Conservation (phyloP, 768 basidiomycete species). For the Pleurotus eryngii region DNA sequence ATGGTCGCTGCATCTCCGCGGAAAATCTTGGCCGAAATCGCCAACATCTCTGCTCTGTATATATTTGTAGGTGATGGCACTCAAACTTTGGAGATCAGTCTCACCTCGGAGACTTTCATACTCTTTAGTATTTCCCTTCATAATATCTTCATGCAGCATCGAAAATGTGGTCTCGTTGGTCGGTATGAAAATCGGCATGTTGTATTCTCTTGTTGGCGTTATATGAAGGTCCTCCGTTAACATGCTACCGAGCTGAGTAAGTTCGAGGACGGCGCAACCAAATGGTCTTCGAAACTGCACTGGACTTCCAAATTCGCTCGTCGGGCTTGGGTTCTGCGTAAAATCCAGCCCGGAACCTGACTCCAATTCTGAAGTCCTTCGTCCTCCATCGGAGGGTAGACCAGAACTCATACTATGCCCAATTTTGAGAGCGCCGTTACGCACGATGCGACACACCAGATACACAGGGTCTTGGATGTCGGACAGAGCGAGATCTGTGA, state of each 20-base stretch:
- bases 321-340: constrained; percentile 12
- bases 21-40: constrained; percentile 82
- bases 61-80: constrained; percentile 4
- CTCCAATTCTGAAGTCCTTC: constrained; percentile 54
- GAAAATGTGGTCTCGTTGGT: constrained; percentile 83
- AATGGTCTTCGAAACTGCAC: constrained; percentile 79
- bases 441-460: constrained; percentile 86
- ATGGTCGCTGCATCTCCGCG: constrained; percentile 77
- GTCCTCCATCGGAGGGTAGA: constrained; percentile 34
- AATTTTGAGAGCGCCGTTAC: constrained; percentile 84
- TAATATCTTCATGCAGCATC: constrained; percentile 94
- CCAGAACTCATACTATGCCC: constrained; percentile 51
- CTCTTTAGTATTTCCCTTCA: constrained; percentile 72
- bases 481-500: constrained; percentile 81
- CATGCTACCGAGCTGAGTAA: constrained; percentile 66
- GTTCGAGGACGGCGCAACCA: constrained; percentile 91
- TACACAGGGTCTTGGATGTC: constrained; percentile 86
- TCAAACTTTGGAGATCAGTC: constrained; percentile 15
- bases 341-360: constrained; percentile 7
- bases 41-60: constrained; percentile 79
- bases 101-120: constrained; percentile 78
- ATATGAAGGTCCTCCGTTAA: constrained; percentile 61
- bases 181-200: constrained; percentile 86
- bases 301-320: constrained; percentile 23
- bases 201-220: constrained; percentile 66